Evolutionary conservation across 2,329 filamentous ascomycete species (phyloP).

Genomic region (Paraconiothyrium sp.): DNA sequence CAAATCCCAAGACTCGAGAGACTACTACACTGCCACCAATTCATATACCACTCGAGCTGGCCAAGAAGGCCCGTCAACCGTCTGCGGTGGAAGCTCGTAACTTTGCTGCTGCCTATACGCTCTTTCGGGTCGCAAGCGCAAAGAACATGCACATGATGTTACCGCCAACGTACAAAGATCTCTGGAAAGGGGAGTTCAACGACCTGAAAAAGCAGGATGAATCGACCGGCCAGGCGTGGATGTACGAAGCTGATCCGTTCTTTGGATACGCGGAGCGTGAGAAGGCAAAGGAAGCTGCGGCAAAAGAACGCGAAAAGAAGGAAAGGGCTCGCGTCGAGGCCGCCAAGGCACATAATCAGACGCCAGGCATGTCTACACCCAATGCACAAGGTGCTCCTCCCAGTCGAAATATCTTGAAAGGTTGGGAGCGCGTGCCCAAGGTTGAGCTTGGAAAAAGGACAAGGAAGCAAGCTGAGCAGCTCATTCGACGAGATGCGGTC

Average conservation of each 20-base stretch:
- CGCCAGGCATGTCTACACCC: conserved; percentile 44
- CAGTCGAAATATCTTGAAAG: conserved; percentile 65
- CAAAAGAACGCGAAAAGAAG: conserved; percentile 79
- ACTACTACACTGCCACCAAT: conserved; percentile 79
- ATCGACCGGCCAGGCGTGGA: conserved; percentile 79
- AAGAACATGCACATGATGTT: conserved; percentile 95
- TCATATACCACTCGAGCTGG: conserved; percentile 78
- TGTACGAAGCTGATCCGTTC: conserved; percentile 97
- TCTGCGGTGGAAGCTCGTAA: conserved; percentile 91
- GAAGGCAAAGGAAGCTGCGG: conserved; percentile 76
- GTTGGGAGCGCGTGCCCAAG: conserved; percentile 86
- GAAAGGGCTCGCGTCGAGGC: conserved; percentile 63
- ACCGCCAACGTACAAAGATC: conserved; percentile 84
- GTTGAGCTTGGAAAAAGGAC: conserved; percentile 91
- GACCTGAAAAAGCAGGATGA: conserved; percentile 82
- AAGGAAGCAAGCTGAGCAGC: conserved; percentile 77
- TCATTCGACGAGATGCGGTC: conserved; percentile 79
- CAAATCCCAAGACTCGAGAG: conserved; percentile 85
- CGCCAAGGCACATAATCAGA: conserved; percentile 69
- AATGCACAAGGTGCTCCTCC: conserved; percentile 40
- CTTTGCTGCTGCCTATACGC: conserved; percentile 88
- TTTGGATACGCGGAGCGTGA: conserved; percentile 80
- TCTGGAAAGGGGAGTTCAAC: conserved; percentile 91
- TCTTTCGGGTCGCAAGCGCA: conserved; percentile 94
- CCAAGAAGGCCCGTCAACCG: conserved; percentile 77